Percentiles rank a stretch among this genome's conserved stretches.
These are phyloP conservation scores for Agaricus blazei DNA, from an alignment of 768 basidiomycete genomes.

Conservation along the genomic window DNA sequence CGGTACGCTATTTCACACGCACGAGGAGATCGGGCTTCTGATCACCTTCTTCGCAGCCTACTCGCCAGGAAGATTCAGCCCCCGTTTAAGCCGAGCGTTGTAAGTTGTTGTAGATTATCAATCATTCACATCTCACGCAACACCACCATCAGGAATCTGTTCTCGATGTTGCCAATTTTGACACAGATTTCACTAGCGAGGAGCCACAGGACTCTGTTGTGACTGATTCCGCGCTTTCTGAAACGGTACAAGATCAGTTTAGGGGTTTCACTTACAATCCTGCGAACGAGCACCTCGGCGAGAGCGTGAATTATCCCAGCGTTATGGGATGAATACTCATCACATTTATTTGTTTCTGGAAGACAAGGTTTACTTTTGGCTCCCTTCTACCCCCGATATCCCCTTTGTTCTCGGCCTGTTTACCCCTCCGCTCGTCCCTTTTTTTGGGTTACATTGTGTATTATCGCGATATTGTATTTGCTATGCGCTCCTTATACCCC, in stretches of 20 bases:
- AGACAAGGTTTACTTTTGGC: background rate
- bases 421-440: background rate
- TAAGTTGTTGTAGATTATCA: conserved; percentile 32
- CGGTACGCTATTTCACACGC: conserved; percentile 33
- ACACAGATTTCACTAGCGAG: conserved; percentile 95
- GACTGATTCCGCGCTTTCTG: conserved; percentile 84
- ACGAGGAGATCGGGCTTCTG: background rate
- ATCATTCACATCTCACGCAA: background rate
- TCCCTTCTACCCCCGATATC: background rate
- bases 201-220: conserved; percentile 95
- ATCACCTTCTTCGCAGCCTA: conserved; percentile 36
- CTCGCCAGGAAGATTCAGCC: conserved; percentile 95
- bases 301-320: conserved; percentile 68
- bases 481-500: background rate
- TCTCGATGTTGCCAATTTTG: conserved; percentile 94
- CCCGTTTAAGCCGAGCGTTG: conserved; percentile 95
- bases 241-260: conserved; percentile 98
- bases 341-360: background rate
- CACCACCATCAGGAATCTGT: conserved; percentile 64
- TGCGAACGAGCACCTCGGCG: conserved; percentile 77
- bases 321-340: conserved; percentile 22
- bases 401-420: background rate
- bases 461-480: background rate
- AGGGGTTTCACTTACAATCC: conserved; percentile 87
- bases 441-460: background rate